Base-by-base conservation (phyloP, 106 monocot species). In the Acorus gramineus region DNA sequence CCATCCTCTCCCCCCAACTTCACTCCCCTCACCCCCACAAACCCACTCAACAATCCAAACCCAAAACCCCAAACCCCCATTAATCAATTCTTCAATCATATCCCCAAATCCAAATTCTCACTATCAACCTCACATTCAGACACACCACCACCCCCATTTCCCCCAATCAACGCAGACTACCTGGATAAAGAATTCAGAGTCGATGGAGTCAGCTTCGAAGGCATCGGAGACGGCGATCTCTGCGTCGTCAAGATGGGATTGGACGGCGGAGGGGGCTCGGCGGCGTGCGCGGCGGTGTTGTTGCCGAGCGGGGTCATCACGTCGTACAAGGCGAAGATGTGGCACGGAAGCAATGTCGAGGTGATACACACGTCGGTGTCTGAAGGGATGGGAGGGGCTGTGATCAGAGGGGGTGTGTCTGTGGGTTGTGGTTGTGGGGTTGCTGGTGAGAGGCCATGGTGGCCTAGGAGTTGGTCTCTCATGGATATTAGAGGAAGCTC, bases 301-400 rank as follows among this genome's bases (percentile, higher is more conserved):
- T 73, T 93, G 11, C 93, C 93, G 6, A 66, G 76, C 57, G 89
- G 85, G 13, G 67, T 89, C 10, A 73, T 93, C 53, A 85, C 93
- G 1, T 93, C 93, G 3, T 89, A 93, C 60, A 85, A 77, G 66
- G 89, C 93, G 4, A 43, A 11, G 8, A 80, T 89, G 89, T 93
- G 93, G 93, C 87, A 93, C 46, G 93, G 89, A 6, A 57, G 69
- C 63, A 66, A 59, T 2, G 46, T 66, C 2, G 89, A 93, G 59
- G 78, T 89, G 61, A 71, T 93, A 11, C 89, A 89, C 47, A 85
- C 85, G 2, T 53, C 49, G 1, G 93, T 93, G 12, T 71, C 76
- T 2, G 69, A 82, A 60, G 52, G 63, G n/a, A 64, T 58, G 6
- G 74, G 74, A 4, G 80, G 64, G 6, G 64, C 61, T 51, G 66